Conservation (phyloP, 1,139 yeast genomes). For the Yamadazyma blattariae region DNA sequence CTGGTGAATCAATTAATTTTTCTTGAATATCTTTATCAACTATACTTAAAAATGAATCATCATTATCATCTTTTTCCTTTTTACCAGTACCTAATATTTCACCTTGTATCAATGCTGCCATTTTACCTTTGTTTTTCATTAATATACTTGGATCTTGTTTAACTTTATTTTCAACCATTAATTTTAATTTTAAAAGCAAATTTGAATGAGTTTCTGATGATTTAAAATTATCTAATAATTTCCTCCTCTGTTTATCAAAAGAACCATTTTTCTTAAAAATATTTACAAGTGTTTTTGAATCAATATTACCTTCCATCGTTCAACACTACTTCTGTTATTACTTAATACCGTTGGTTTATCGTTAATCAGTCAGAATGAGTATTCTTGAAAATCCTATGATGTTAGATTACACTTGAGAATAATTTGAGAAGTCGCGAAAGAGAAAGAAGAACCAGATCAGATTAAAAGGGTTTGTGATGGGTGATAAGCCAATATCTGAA, state of each 20-base stretch:
- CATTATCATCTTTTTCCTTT: slow-evolving; percentile 11
- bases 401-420: too few species aligned
- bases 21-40: slow-evolving; percentile 49
- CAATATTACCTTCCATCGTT: slow-evolving; percentile 9
- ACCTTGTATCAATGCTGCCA: slow-evolving; percentile 54
- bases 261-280: slow-evolving; percentile 50
- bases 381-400: too few species aligned
- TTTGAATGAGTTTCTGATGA: slow-evolving; percentile 42
- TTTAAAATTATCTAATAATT: slow-evolving; percentile 43
- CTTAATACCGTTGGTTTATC: not conserved
- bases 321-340: not conserved
- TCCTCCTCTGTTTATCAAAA: slow-evolving; percentile 47
- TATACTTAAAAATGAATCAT: slow-evolving; percentile 27
- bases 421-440: too few species aligned
- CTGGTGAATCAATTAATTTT: slow-evolving; percentile 43
- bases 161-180: slow-evolving; percentile 46
- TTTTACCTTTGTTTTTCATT: slow-evolving; percentile 48
- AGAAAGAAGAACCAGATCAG: too few species aligned
- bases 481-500: slow-evolving; percentile 11
- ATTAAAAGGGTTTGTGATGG: too few species aligned
- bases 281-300: slow-evolving; percentile 40
- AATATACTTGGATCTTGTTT: slow-evolving; percentile 49
- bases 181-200: slow-evolving; percentile 37
- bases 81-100: slow-evolving; percentile 26
- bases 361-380: too few species aligned